A percentile compares a stretch with the other conserved stretches of the same genome.
These are phyloP conservation scores for Acrodontium crateriforme DNA, from an alignment of 2,329 filamentous ascomycete species.

Conservation along the genomic window DNA sequence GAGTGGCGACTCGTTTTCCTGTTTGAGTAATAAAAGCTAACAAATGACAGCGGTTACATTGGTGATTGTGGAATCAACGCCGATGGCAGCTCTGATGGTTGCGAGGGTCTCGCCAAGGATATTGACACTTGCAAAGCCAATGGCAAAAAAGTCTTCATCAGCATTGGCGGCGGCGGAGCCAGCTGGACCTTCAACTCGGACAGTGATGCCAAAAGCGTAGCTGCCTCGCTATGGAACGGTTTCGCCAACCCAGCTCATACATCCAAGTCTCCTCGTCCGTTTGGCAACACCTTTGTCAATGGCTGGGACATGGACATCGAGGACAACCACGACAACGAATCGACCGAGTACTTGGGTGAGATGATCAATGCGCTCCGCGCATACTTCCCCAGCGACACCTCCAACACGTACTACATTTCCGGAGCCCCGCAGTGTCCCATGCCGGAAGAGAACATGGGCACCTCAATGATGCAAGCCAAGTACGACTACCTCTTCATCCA, in stretches of 20 bases:
- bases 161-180: slow-evolving; percentile 27
- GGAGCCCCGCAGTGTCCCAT: slow-evolving; percentile 31
- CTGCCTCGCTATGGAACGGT: slow-evolving; percentile 28
- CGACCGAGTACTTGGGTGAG: slow-evolving; percentile 25
- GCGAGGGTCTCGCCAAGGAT: slow-evolving; percentile 24
- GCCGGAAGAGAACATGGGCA: slow-evolving; percentile 28
- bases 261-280: slow-evolving; percentile 25
- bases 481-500: slow-evolving; percentile 29
- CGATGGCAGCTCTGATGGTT: slow-evolving; percentile 11
- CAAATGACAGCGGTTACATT: neutral
- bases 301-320: slow-evolving; percentile 40
- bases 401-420: slow-evolving; percentile 31
- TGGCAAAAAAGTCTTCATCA: slow-evolving; percentile 31
- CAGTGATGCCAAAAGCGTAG: slow-evolving; percentile 26
- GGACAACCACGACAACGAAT: slow-evolving; percentile 9
- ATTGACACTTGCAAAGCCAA: slow-evolving; percentile 28
- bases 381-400: slow-evolving; percentile 24
- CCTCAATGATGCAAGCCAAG: slow-evolving; percentile 19
- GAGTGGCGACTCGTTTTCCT: no score
- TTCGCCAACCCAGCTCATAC: slow-evolving; percentile 24
- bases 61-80: slow-evolving; percentile 4
- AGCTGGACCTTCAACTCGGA: slow-evolving; percentile 23
- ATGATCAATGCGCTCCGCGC: slow-evolving; percentile 17
- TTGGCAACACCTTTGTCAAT: slow-evolving; percentile 31
- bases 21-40: no score